Evolutionary conservation across 805 yeast species (phyloP), one percentile per base, ranked within the genome.

Genomic region (Myxozyma vanderwaltii): DNA sequence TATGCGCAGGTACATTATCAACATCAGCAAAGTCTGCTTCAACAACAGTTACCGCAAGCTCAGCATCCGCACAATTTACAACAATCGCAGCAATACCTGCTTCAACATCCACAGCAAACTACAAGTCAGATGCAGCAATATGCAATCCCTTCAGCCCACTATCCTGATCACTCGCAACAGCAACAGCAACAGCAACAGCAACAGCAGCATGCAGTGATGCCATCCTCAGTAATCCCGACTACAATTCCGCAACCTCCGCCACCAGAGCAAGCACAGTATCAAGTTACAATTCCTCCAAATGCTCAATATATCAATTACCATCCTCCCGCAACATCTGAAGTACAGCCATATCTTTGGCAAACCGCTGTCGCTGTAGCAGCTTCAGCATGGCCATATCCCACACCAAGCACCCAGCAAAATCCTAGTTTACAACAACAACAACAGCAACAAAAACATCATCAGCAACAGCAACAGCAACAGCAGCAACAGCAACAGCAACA

Each of bases 1-100:
- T 48, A 56, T 27, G 39, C 58, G 4, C 58, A 45, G 46, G 19
- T 46, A 48, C 40, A 56, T 51, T 40, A 54, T 19, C 59, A 27
- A 29, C 26, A 15, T 49, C 54, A 24, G 23, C 33, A 29, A 10
- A 29, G 33, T 10, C 33, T 29, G 10, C 33, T 29, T 29, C 33
- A 40, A 39, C 36, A 38, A 27, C 55, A 41, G 33, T 41, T 27
- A 21, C 49, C 31, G 31, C 43, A 39, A 31, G 46, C 38, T 15
- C 39, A 39, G 38, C 43, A 33, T 17, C 27, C 12, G 21, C 47
- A 50, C 17, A 19, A 40, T 10, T 46, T 17, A 26, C 33, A 29
- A 29, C 33, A 29, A 29, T 48, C 26, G 31, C 51, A 45, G 38
- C 47, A 29, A 19, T 29, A 35, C 10, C 45, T n/a, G 39, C 44